A percentile compares a stretch with the other conserved stretches of the same genome.
These are phyloP conservation scores for Apiospora aurea DNA, from an alignment of 2,329 filamentous ascomycete species.

Conservation along the genomic window DNA sequence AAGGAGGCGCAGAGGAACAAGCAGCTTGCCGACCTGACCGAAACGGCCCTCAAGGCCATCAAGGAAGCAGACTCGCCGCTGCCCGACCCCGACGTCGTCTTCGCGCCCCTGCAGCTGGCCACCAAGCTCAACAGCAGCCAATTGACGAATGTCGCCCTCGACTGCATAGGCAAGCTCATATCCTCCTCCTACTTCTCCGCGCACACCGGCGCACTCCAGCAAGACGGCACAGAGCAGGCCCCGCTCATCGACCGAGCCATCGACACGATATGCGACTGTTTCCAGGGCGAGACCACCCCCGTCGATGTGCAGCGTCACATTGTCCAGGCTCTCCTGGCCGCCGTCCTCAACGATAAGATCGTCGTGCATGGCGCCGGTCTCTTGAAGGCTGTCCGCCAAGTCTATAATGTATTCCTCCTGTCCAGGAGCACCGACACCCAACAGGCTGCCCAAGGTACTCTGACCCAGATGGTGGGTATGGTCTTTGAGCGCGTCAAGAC, in stretches of 20 bases:
- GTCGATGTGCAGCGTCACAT: constrained; percentile 96
- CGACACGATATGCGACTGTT: constrained; percentile 99
- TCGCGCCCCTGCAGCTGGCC: constrained; percentile 87
- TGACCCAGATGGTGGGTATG: constrained; percentile 98
- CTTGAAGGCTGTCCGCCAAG: constrained; percentile 94
- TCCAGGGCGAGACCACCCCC: constrained; percentile 93
- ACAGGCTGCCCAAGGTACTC: constrained; percentile 93
- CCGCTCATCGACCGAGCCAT: constrained; percentile 97
- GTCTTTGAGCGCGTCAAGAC: constrained; percentile 95
- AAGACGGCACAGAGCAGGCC: constrained; percentile 56
- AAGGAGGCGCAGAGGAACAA: constrained; percentile 91
- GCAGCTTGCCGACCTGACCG: constrained; percentile 80
- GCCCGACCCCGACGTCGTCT: constrained; percentile 90
- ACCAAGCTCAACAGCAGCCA: constrained; percentile 86
- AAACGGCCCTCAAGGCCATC: constrained; percentile 83
- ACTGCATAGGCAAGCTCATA: constrained; percentile 98
- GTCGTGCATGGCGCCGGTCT: constrained; percentile 96
- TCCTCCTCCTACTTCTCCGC: constrained; percentile 98
- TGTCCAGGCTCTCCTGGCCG: constrained; percentile 93
- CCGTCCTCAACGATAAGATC: constrained; percentile 97
- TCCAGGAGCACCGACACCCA: constrained; percentile 95
- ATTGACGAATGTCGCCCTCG: constrained; percentile 87
- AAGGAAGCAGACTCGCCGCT: constrained; percentile 82
- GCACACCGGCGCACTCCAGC: constrained; percentile 50
- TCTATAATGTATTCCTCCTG: constrained; percentile 98